Evolutionary conservation across 148 eudicot genomes (phyloP).

Genomic region (Vaccinium macrocarpon): DNA sequence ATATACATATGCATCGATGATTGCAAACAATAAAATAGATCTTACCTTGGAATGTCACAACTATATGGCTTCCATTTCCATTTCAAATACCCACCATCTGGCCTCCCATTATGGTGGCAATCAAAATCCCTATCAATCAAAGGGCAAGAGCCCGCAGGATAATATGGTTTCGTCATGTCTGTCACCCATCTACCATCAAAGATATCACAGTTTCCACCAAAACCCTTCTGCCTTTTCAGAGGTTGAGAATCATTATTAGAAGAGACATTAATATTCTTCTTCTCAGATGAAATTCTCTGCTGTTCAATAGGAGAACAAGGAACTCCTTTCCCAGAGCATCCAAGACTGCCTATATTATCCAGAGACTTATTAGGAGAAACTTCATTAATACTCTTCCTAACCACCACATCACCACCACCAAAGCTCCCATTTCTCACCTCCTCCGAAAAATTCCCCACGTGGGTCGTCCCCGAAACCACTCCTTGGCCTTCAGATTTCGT

Average conservation of each 20-base stretch:
- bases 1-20: background rate
- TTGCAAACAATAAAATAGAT: constrained; percentile 4
- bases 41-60: constrained; percentile 73
- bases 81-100: constrained; percentile 54
- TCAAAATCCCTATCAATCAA: constrained; percentile 71
- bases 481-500: too few species aligned
- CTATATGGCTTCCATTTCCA: constrained; percentile 90
- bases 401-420: background rate
- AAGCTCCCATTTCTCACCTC: constrained; percentile 22
- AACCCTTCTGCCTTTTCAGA: constrained; percentile 8
- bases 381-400: background rate
- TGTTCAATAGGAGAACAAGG: background rate
- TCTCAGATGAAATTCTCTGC: background rate
- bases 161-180: constrained; percentile 60
- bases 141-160: constrained; percentile 75
- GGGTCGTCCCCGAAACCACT: constrained; percentile 27
- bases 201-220: constrained; percentile 50
- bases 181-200: constrained; percentile 85
- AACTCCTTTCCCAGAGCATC: background rate
- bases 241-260: background rate
- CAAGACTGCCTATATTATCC: background rate
- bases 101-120: constrained; percentile 72
- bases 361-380: background rate
- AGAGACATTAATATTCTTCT: background rate
- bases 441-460: constrained; percentile 29